A percentile compares a stretch with the other conserved stretches of the same genome.
phyloP scores from a whole-genome alignment of 352 stramenopile genomes.

The Aphanomyces cochlioides region DNA sequence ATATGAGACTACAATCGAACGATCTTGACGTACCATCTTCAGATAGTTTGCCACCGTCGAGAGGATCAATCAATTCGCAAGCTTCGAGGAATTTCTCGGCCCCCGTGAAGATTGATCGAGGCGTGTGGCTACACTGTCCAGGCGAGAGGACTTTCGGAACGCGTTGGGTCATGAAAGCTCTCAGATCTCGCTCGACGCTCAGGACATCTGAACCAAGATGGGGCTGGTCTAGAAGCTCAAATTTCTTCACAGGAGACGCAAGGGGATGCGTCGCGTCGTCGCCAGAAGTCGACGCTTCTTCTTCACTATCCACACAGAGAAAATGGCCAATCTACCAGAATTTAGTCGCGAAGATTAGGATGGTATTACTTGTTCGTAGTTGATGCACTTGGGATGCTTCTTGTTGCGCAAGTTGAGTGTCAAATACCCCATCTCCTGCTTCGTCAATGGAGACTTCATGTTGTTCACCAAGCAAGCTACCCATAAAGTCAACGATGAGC shows the following conservation, averaged over 20 bases:
- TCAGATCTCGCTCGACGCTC: constrained; percentile 43
- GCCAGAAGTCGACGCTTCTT: constrained; percentile 41
- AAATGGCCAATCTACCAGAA: constrained; percentile 21
- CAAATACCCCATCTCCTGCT: constrained; percentile 49
- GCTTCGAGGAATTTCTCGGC: constrained; percentile 54
- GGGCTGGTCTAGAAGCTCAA: constrained; percentile 27
- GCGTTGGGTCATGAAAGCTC: constrained; percentile 39
- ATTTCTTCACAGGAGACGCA: background rate
- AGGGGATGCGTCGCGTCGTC: constrained; percentile 21
- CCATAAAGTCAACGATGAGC: background rate
- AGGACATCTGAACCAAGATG: constrained; percentile 43
- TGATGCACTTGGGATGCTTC: constrained; percentile 32
- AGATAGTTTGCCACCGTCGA: constrained; percentile 38
- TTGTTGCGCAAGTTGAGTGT: constrained; percentile 41
- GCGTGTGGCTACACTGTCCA: constrained; percentile 34
- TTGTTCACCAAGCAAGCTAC: constrained; percentile 40
- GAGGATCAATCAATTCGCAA: constrained; percentile 39
- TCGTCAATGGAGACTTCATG: constrained; percentile 43
- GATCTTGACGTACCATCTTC: constrained; percentile 42
- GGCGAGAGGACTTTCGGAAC: background rate
- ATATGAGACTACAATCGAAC: background rate
- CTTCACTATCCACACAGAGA: constrained; percentile 47
- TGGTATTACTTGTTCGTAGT: constrained; percentile 64
- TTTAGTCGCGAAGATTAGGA: background rate
- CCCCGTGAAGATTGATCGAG: constrained; percentile 44